These are phyloP conservation scores for Rhododendron mucronatum DNA, from an alignment of 148 eudicot species.

Conservation along the genomic window DNA sequence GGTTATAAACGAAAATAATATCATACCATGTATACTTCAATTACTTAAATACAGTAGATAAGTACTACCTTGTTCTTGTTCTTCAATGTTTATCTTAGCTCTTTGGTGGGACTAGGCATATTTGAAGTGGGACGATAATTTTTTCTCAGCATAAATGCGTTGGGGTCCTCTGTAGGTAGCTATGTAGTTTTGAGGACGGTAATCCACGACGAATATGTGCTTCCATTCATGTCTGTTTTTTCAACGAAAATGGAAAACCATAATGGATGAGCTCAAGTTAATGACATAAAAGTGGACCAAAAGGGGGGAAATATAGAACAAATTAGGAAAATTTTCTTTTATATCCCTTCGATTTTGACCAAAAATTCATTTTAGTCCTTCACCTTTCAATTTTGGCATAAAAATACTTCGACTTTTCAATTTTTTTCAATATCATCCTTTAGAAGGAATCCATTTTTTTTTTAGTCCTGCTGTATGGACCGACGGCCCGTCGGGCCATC, in stretches of 20 bases:
- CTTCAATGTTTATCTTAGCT: neutral
- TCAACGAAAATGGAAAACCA: neutral
- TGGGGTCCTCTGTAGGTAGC: neutral
- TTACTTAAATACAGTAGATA: neutral
- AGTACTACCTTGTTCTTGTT: neutral
- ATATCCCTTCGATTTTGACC: too few relatives aligned
- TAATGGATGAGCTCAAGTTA: neutral
- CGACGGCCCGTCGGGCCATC: too few relatives aligned
- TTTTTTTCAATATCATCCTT: too few relatives aligned
- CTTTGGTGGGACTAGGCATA: neutral
- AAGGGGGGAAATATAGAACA: neutral
- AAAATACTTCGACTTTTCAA: too few relatives aligned
- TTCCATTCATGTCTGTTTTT: neutral
- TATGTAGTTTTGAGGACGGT: neutral
- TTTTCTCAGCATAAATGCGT: neutral
- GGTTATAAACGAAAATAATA: too few relatives aligned
- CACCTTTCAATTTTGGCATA: too few relatives aligned
- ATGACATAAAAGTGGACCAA: neutral
- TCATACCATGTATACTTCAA: too few relatives aligned
- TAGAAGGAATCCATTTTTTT: too few relatives aligned
- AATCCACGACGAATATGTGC: neutral
- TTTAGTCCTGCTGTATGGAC: too few relatives aligned
- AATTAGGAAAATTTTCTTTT: too few relatives aligned
- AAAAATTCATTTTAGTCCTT: too few relatives aligned
- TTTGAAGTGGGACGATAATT: neutral